Percentiles rank a stretch among this genome's conserved stretches.
Evolutionary conservation across 1,284 basidiomycete genomes (phyloP).

Genomic region (Apiotrichum laibachii): DNA sequence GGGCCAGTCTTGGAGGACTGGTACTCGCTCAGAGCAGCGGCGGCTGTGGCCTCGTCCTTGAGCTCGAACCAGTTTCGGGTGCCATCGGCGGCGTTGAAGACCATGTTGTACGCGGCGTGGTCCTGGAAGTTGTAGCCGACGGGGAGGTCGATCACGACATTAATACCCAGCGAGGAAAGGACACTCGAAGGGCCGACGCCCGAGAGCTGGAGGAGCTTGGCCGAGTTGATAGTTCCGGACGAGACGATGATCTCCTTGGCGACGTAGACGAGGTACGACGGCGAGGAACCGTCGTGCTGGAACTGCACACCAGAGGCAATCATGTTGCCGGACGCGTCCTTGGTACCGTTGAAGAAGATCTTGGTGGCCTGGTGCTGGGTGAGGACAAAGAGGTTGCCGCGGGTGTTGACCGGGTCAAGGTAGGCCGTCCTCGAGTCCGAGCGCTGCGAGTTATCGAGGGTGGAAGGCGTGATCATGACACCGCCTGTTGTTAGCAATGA

Average conservation of each 20-base stretch:
- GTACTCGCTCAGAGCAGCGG: conserved; percentile 31
- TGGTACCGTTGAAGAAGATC: conserved; percentile 60
- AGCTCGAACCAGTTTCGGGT: conserved; percentile 42
- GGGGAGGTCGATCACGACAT: conserved; percentile 11
- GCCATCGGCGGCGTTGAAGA: conserved; percentile 28
- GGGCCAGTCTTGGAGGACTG: conserved; percentile 31
- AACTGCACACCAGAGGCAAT: conserved; percentile 62
- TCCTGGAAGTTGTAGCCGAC: conserved; percentile 30
- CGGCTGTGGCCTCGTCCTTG: conserved; percentile 28
- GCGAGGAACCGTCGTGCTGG: conserved; percentile 46
- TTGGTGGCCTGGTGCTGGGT: conserved; percentile 61
- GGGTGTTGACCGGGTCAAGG: conserved; percentile 60
- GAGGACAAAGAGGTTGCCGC: conserved; percentile 63
- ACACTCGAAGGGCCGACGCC: conserved; percentile 5
- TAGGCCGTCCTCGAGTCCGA: conserved; percentile 65
- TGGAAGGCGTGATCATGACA: conserved; percentile 58
- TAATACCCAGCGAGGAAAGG: conserved; percentile 13
- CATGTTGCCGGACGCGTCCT: conserved; percentile 51
- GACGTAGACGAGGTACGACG: conserved; percentile 16
- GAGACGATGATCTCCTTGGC: conserved; percentile 21
- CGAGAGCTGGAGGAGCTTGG: conserved; percentile 11
- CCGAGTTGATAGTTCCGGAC: conserved; percentile 10
- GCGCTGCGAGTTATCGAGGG: conserved; percentile 68
- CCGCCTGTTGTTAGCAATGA: conserved; percentile 22
- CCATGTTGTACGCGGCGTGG: conserved; percentile 35